Conservation (phyloP, 768 basidiomycete species). For the Boletus rex-veris region DNA sequence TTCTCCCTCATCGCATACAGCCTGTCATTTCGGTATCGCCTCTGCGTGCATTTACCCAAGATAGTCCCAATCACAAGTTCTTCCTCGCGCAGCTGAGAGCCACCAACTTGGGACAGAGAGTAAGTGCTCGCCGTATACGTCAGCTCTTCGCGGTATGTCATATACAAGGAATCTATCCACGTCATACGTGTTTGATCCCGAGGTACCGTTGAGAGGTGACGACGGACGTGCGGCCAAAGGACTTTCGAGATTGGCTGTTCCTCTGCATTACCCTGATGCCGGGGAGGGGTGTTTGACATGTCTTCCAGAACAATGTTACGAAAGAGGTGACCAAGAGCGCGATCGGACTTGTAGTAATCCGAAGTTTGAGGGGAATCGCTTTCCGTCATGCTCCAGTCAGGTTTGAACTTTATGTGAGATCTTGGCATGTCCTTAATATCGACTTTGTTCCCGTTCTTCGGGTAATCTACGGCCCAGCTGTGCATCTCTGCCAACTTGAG, state of each 20-base stretch:
- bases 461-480: slow-evolving; percentile 72
- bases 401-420: slow-evolving; percentile 61
- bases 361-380: slow-evolving; percentile 48
- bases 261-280: slow-evolving; percentile 12
- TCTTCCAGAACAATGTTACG: slow-evolving; percentile 54
- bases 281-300: slow-evolving; percentile 16
- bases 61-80: slow-evolving; percentile 77
- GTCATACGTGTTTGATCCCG: not conserved
- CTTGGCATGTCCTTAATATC: slow-evolving; percentile 51
- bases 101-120: slow-evolving; percentile 55
- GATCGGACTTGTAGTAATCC: slow-evolving; percentile 68
- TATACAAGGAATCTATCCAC: slow-evolving; percentile 18
- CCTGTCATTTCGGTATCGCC: slow-evolving; percentile 55
- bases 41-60: slow-evolving; percentile 62
- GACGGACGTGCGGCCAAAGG: slow-evolving; percentile 21
- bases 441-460: slow-evolving; percentile 71
- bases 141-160: slow-evolving; percentile 59
- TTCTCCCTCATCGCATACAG: slow-evolving; percentile 63
- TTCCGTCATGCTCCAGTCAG: slow-evolving; percentile 75
- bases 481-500: slow-evolving; percentile 54
- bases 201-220: slow-evolving; percentile 13
- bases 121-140: slow-evolving; percentile 68
- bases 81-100: slow-evolving; percentile 58
- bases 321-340: slow-evolving; percentile 70
- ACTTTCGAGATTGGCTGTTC: slow-evolving; percentile 31